Evolutionary conservation across 371 early-diverging fungal species (phyloP).

Genomic region (Nematocida major): DNA sequence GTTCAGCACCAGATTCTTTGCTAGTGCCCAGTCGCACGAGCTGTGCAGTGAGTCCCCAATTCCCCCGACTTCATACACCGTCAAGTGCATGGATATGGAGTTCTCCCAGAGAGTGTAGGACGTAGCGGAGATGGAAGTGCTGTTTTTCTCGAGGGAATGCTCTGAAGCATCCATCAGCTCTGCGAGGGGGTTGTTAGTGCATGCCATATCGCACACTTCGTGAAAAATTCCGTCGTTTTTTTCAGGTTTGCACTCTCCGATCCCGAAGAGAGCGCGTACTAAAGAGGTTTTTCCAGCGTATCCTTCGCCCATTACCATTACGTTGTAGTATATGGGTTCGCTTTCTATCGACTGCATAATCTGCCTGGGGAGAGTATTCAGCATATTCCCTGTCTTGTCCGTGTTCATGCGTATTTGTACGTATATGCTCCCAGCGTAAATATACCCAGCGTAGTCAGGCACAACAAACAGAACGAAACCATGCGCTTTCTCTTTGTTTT

Average conservation of each 20-base stretch:
- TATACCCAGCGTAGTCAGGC: slow-evolving; percentile 2
- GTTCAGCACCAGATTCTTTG: slow-evolving; percentile 49
- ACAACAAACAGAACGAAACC: slow-evolving; percentile 42
- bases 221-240: slow-evolving; percentile 32
- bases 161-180: not conserved
- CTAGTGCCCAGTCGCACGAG: slow-evolving; percentile 42
- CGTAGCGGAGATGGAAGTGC: slow-evolving; percentile 20
- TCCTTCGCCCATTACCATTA: slow-evolving; percentile 84
- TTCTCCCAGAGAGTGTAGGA: slow-evolving; percentile 29
- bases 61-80: slow-evolving; percentile 56
- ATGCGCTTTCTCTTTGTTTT: slow-evolving; percentile 18
- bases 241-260: slow-evolving; percentile 58
- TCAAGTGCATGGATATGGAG: slow-evolving; percentile 51
- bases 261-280: slow-evolving; percentile 77
- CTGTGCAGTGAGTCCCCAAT: slow-evolving; percentile 59
- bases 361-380: slow-evolving; percentile 34
- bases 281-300: slow-evolving; percentile 63
- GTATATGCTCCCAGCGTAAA: not conserved
- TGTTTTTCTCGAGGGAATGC: not conserved
- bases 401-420: slow-evolving; percentile 19
- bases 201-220: slow-evolving; percentile 48
- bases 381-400: not conserved
- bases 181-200: slow-evolving; percentile 39
- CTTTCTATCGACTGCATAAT: slow-evolving; percentile 57
- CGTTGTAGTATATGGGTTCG: slow-evolving; percentile 80